phyloP scores from a whole-genome alignment of 2,329 filamentous ascomycete genomes.

The Trichoderma sp. region DNA sequence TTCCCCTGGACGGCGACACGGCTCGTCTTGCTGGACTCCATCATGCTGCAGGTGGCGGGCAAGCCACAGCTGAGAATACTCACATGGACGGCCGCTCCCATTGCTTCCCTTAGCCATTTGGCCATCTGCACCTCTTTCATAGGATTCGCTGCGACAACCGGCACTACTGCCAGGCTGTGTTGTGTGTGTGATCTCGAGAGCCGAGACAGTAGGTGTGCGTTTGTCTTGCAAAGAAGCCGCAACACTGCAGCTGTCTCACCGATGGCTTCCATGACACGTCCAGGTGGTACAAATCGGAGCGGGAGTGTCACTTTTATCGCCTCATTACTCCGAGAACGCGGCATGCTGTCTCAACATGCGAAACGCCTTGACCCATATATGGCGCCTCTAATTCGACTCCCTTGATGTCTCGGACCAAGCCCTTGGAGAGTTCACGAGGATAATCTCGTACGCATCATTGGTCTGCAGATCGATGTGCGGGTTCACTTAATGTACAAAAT shows the following conservation, averaged over 20 bases:
- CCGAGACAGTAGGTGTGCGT: not conserved
- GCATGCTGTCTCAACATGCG: not conserved
- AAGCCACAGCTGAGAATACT: constrained; percentile 8
- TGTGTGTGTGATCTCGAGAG: not conserved
- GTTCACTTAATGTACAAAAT: not conserved
- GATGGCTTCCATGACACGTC: not conserved
- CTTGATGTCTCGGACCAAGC: not conserved
- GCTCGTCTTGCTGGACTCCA: not conserved
- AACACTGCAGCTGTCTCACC: not conserved
- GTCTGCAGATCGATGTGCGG: not conserved
- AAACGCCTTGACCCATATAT: not conserved
- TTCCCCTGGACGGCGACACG: not conserved
- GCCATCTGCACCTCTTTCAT: not conserved
- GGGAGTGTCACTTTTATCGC: not conserved
- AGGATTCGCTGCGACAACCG: not conserved
- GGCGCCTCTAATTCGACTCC: not conserved
- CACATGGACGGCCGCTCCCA: not conserved
- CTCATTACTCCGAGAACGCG: not conserved
- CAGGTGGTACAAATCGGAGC: not conserved
- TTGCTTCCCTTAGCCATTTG: not conserved
- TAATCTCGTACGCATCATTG: not conserved
- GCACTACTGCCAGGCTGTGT: not conserved
- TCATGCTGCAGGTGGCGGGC: not conserved
- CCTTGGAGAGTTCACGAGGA: not conserved
- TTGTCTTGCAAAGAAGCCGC: not conserved